Evolutionary conservation across 2,329 filamentous ascomycete genomes (phyloP), one percentile per base, ranked within the genome.

Genomic region (Xylaria sp.): DNA sequence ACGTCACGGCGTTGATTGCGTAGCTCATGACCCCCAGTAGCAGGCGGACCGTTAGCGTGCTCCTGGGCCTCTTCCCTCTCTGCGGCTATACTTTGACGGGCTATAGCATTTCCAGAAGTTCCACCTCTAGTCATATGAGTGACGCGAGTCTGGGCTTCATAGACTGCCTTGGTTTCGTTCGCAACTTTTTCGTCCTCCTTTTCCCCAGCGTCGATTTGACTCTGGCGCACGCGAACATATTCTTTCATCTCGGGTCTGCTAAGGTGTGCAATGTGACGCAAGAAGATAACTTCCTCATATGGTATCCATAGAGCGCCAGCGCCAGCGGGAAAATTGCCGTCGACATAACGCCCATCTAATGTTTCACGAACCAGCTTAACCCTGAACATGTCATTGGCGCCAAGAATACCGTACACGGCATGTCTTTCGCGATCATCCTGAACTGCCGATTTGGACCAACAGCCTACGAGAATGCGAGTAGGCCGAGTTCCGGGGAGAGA

Each of bases 311-410:
- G 76, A 1, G 86, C 87, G 13, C 88, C 88, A 1, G 88, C 85
- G 1, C 88, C 88, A 1, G 78, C 77, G 0, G 89, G 89, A 63
- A 89, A 90, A 75, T 90, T 90, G 42, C 87, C 88, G 37, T 86
- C 82, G 0, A 88, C 80, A 35, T 83, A 84, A 0, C 86, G 84
- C 2, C 88, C 88, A 73, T 90, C 88, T 2, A 88, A 84, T 0
- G 88, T 90, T 73, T 89, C 84, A 5, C 86, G 82, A 0, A 88
- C 84, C 0, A 91, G 81, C 75, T 90, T 90, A 63, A 90, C 87
- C 0, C 89, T 81, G 75, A 91, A 90, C 84, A 89, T 90, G 71
- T 90, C 88, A 64, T 89, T 89, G 21, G 84, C 84, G 0, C 87
- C 87, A 0, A 91, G 78, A 12, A 91, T 89, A 3, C 89, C 89